Base-by-base conservation (phyloP, 805 yeast species). In the Barnettozyma wickerhamii region DNA sequence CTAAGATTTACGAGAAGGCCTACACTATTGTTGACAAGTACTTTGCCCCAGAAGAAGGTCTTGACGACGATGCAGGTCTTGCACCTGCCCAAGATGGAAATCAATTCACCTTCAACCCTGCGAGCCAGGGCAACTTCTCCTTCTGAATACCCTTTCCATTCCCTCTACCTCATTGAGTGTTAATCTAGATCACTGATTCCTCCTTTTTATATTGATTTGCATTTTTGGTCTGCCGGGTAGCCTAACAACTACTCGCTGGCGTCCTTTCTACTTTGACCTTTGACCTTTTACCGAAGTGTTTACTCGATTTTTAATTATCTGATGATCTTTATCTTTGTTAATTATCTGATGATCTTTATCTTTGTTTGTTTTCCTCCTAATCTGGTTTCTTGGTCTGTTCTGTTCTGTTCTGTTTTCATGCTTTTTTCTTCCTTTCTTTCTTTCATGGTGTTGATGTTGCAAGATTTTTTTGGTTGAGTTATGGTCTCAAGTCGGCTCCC, bases 1-100 rank as follows among this genome's bases (percentile, higher is more conserved):
- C 91, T 61, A 86, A 83, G 60, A 86, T 93, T 58, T 93, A 93
- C 66, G 79, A 84, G 61, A 90, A 89, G 69, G 95, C 98, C 26
- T 93, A 77, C 69, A 71, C 71, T 51, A 87, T 93, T 58, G 89
- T 93, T 64, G 95, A 87, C 59, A 87, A 84, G 53, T 93, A 88
- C 68, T 93, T 93, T 68, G 74, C 83, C 40, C 95, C 82, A 41
- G 95, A 85, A 37, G 96, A 85, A 34, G 80, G 68, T 37, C 73
- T 66, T 31, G 79, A 75, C 42, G 95, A 77, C 41, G 95, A n/a
- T n/a, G n/a, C 85, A 55, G 84, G 81, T 30, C 72, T 86, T 66
- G 85, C 82, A 48, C 91, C 91, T 30, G 78, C 75, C 53, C 76
- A 81, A 41, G 76, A 79, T 45, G 95, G 95, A 32, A 88, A 84